These are phyloP conservation scores for Ustanciosporium gigantosporum DNA, from an alignment of 1,284 basidiomycete genomes.

Conservation along the genomic window DNA sequence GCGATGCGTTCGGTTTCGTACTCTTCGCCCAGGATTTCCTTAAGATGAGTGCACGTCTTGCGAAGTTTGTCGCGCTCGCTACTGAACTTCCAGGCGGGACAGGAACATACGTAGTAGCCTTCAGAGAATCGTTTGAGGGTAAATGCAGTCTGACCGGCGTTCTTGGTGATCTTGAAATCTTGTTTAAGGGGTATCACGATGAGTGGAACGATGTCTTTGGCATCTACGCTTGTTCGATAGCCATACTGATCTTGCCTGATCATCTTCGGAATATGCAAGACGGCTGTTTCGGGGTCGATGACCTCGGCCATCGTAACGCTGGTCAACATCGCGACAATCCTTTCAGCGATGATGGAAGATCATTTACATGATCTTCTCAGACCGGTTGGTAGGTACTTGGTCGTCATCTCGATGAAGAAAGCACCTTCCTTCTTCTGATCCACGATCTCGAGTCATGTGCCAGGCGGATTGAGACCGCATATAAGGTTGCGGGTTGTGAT, in stretches of 20 bases:
- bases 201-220: constrained; percentile 16
- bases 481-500: no score
- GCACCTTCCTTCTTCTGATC: no score
- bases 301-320: constrained; percentile 34
- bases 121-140: constrained; percentile 20
- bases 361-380: no score
- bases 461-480: no score
- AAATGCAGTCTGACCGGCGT: constrained; percentile 4
- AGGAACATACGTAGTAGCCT: constrained; percentile 65
- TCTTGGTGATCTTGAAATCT: constrained; percentile 9
- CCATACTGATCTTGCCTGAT: constrained; percentile 34
- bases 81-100: constrained; percentile 64
- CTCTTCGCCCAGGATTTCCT: constrained; percentile 67
- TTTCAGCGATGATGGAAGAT: no score
- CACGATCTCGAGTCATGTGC: no score
- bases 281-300: constrained; percentile 25
- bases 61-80: constrained; percentile 66
- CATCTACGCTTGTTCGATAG: constrained; percentile 26
- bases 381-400: no score
- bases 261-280: constrained; percentile 36
- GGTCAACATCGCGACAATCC: constrained; percentile 20
- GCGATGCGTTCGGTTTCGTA: constrained; percentile 63
- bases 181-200: constrained; percentile 14
- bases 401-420: no score
- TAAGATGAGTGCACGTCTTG: constrained; percentile 70